Conservation (phyloP, 1,284 basidiomycete genomes). For the Meripilus lineatus region DNA sequence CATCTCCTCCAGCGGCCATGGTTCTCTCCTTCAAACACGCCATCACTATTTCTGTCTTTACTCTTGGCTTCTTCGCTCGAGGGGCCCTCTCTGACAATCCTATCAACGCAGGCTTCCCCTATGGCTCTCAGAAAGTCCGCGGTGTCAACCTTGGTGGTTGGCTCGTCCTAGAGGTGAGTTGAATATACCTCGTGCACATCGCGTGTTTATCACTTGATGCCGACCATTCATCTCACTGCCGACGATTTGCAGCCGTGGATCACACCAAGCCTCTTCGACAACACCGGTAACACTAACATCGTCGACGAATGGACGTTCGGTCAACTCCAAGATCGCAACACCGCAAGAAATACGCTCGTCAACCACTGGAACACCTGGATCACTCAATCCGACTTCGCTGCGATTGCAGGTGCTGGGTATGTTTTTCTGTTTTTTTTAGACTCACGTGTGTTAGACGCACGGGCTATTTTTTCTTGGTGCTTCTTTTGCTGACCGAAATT, state of each 20-base stretch:
- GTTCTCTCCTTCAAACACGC: slow-evolving; percentile 8
- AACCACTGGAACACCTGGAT: slow-evolving; percentile 82
- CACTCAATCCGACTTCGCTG: slow-evolving; percentile 69
- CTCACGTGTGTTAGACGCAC: background rate
- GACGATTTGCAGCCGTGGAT: slow-evolving; percentile 72
- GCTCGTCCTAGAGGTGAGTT: slow-evolving; percentile 68
- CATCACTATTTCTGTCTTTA: slow-evolving; percentile 11
- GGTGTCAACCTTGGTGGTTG: slow-evolving; percentile 79
- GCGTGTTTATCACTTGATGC: slow-evolving; percentile 1
- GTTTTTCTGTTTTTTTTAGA: slow-evolving; percentile 16
- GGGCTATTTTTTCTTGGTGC: slow-evolving; percentile 4
- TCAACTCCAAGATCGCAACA: slow-evolving; percentile 47
- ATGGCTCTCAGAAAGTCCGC: slow-evolving; percentile 57
- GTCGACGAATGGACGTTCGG: slow-evolving; percentile 89
- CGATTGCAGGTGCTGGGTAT: slow-evolving; percentile 72
- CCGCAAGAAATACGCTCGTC: slow-evolving; percentile 45
- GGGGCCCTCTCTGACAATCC: slow-evolving; percentile 24
- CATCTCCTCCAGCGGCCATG: slow-evolving; percentile 25
- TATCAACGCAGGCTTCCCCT: slow-evolving; percentile 40
- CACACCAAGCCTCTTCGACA: slow-evolving; percentile 83
- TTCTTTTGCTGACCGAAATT: slow-evolving; percentile 8
- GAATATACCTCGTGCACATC: slow-evolving; percentile 4
- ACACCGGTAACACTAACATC: slow-evolving; percentile 62
- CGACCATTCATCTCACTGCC: slow-evolving; percentile 5
- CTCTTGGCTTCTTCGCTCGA: slow-evolving; percentile 15